phyloP scores from a whole-genome alignment of 768 basidiomycete genomes.

The Leccinellum luteum region DNA sequence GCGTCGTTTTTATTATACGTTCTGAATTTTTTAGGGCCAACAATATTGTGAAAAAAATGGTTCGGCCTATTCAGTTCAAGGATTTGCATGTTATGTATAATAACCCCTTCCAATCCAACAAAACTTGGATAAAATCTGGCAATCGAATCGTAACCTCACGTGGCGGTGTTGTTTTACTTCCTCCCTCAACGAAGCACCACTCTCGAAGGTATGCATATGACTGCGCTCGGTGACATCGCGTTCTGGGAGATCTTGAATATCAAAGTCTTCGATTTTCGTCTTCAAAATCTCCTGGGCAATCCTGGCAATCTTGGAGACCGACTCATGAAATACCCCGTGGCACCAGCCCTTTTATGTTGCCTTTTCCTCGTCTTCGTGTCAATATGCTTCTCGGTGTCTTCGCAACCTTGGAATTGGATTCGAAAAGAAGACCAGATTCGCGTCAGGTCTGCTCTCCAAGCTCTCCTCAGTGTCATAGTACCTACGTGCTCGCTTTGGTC shows the following conservation, averaged over 20 bases:
- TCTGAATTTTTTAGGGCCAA: not conserved
- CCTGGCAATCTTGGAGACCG: not conserved
- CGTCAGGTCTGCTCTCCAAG: constrained; percentile 30
- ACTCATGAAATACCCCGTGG: not conserved
- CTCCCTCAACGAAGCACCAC: not conserved
- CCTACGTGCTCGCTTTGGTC: constrained; percentile 49
- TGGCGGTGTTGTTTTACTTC: not conserved
- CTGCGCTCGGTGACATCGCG: not conserved
- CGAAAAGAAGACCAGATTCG: constrained; percentile 7
- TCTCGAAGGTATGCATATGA: constrained; percentile 5
- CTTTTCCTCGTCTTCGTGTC: constrained; percentile 9
- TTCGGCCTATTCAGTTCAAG: no score
- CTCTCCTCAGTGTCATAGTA: constrained; percentile 40
- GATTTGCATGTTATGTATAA: no score
- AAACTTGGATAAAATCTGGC: not conserved
- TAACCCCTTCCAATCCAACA: not conserved
- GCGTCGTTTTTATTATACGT: constrained; percentile 29
- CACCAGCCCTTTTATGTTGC: constrained; percentile 1
- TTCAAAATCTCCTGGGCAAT: not conserved
- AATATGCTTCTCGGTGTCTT: constrained; percentile 8
- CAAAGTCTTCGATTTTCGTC: not conserved
- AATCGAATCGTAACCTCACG: not conserved
- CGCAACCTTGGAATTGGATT: not conserved
- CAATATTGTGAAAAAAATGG: no score
- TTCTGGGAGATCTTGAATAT: constrained; percentile 1